These are phyloP conservation scores for Effrenium voratum DNA, from an alignment of 73 alveolate genomes.

Conservation along the genomic window DNA sequence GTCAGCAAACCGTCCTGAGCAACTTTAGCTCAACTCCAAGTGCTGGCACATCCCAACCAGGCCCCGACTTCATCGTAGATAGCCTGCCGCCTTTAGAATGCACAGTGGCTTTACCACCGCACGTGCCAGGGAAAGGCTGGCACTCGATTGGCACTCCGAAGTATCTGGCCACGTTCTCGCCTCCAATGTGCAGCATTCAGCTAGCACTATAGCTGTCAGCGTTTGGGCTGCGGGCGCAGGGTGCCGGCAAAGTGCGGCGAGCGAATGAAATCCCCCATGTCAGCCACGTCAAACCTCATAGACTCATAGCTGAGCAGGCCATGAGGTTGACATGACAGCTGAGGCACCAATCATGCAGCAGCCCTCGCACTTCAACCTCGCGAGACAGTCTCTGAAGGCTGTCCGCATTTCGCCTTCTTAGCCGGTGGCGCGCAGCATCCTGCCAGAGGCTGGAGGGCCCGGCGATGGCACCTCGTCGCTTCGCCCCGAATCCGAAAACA, in stretches of 20 bases:
- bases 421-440: slow-evolving; percentile 55
- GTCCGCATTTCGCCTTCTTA: not conserved
- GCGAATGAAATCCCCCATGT: slow-evolving; percentile 91
- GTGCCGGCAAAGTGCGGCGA: slow-evolving; percentile 86
- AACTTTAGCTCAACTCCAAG: no score
- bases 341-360: slow-evolving; percentile 62
- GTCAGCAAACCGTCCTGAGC: slow-evolving; percentile 63
- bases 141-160: slow-evolving; percentile 73
- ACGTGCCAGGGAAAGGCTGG: not conserved
- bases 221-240: slow-evolving; percentile 11
- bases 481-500: not conserved
- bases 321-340: not conserved
- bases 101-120: not conserved
- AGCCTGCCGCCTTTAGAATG: slow-evolving; percentile 51
- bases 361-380: slow-evolving; percentile 85
- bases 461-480: slow-evolving; percentile 50
- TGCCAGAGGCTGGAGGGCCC: slow-evolving; percentile 75
- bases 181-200: slow-evolving; percentile 1
- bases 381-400: not conserved
- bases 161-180: slow-evolving; percentile 84
- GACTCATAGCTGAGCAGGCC: not conserved
- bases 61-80: slow-evolving; percentile 47
- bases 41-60: not conserved
- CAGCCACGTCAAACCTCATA: slow-evolving; percentile 76
- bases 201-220: not conserved